Evolutionary conservation across 306 rosid genomes (phyloP), one percentile per base, ranked within the genome.

Genomic region (Canavalia ensiformis): DNA sequence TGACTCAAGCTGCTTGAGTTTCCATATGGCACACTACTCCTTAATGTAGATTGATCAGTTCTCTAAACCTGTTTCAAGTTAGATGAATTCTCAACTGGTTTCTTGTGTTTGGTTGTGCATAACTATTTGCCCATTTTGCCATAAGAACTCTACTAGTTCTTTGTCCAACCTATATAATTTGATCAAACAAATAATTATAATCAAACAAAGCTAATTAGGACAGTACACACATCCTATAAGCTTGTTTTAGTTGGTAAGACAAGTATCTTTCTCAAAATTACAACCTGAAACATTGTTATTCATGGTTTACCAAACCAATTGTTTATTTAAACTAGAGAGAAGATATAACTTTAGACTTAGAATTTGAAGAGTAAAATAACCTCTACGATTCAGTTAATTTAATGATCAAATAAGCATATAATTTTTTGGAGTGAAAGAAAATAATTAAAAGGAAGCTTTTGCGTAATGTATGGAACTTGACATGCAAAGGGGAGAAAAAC

Each of bases 101-200:
- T 90, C 81, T 80, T 70, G 80, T 39, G 90, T 76, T 87, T 92
- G 98, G 84, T 93, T 89, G 31, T 90, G 85, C 72, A 89, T 83
- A 46, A 94, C 97, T 72, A 94, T 91, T 56, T 90, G 97, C n/a
- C 98, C 98, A 84, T 94, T 88, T 83, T 85, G 78, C 97, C 98
- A 90, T 72, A 91, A 41, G 31, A 94, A 91, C 88, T 94, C 98
- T 33, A 89, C 95, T 6, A 92, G 75, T 70, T 92, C 97, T 87
- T 81, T 83, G 73, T 92, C 92, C 2, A 44, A 83, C 90, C 97
- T 94, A 97, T 56, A 80, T 77, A 85, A 82, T 18, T 45, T 69
- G 72, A 68, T 25, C 84, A 84, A 35, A 46, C 25, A 35, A 57
- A 81, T 52, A 77, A 58, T 49, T 6, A 44, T 4, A 46, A 57